Conservation (phyloP, 768 basidiomycete genomes). For the Daedaleopsis nitida region DNA sequence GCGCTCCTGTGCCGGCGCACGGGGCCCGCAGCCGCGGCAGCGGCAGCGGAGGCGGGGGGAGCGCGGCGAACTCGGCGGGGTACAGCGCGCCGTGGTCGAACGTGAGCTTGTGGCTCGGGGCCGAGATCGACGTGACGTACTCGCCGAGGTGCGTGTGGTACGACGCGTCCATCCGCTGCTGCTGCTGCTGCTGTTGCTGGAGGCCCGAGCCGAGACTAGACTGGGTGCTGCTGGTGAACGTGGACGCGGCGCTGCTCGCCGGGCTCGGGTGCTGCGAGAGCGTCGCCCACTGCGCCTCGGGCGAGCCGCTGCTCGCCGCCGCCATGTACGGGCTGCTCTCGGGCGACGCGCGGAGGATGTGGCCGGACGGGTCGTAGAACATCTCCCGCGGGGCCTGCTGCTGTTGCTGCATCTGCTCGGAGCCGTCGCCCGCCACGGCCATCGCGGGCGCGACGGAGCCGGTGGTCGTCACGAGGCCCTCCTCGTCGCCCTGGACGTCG, state of each 20-base stretch:
- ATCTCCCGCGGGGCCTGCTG: conserved; percentile 23
- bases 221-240: conserved; percentile 34
- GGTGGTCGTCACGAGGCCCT: conserved; percentile 48
- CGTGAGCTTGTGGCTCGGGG: conserved; percentile 66
- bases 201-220: conserved; percentile 36
- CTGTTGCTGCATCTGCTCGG: conserved; percentile 17
- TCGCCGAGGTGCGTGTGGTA: conserved; percentile 31
- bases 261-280: conserved; percentile 23
- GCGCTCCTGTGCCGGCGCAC: conserved; percentile 73
- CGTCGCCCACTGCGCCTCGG: conserved; percentile 41
- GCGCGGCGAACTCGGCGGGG: conserved; percentile 41
- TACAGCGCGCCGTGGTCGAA: conserved; percentile 64
- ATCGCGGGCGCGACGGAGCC: too few relatives aligned
- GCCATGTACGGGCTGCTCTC: too few relatives aligned
- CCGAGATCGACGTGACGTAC: conserved; percentile 53
- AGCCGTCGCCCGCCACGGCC: too few relatives aligned
- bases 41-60: not conserved
- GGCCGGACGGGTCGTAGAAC: too few relatives aligned
- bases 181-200: not conserved
- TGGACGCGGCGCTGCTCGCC: conserved; percentile 43
- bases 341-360: too few relatives aligned
- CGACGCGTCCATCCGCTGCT: conserved; percentile 23
- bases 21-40: conserved; percentile 50
- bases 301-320: conserved; percentile 28
- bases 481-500: conserved; percentile 60